phyloP scores from a whole-genome alignment of 345 rosid genomes.

The Aurinia saxatilis region DNA sequence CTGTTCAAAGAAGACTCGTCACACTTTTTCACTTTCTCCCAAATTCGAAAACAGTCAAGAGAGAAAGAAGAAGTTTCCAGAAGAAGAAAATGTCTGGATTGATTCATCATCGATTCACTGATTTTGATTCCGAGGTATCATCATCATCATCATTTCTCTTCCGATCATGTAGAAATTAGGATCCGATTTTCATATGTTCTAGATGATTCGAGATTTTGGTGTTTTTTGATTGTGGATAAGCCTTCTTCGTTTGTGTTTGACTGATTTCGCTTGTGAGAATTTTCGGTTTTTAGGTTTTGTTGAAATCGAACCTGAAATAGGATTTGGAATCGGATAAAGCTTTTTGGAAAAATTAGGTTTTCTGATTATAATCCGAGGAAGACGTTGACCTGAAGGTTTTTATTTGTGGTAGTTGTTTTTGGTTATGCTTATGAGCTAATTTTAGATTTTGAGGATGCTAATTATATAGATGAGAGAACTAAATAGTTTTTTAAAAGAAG shows the following conservation, averaged over 20 bases:
- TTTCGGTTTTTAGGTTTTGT: too few relatives aligned
- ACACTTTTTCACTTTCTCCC: not conserved
- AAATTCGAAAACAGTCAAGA: too few relatives aligned
- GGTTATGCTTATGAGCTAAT: constrained; percentile 18
- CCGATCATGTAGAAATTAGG: constrained; percentile 5
- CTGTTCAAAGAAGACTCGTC: constrained; percentile 24
- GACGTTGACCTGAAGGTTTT: constrained; percentile 23
- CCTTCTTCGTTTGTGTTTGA: not conserved
- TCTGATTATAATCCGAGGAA: constrained; percentile 10
- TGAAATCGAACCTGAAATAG: not conserved
- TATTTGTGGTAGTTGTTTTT: constrained; percentile 22
- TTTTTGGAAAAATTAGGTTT: not conserved
- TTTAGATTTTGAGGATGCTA: constrained; percentile 16
- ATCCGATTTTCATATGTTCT: not conserved
- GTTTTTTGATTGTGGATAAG: not conserved
- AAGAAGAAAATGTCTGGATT: not conserved
- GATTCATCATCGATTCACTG: not conserved
- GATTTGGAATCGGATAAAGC: not conserved
- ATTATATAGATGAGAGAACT: constrained; percentile 8
- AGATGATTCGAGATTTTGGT: not conserved
- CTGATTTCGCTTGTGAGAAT: not conserved
- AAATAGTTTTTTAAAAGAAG: not conserved
- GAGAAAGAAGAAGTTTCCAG: too few relatives aligned
- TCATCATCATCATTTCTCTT: not conserved
- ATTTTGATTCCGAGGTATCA: constrained; percentile 5